Evolutionary conservation across 2,329 filamentous ascomycete genomes (phyloP).

Genomic region (Fusarium equiseti): DNA sequence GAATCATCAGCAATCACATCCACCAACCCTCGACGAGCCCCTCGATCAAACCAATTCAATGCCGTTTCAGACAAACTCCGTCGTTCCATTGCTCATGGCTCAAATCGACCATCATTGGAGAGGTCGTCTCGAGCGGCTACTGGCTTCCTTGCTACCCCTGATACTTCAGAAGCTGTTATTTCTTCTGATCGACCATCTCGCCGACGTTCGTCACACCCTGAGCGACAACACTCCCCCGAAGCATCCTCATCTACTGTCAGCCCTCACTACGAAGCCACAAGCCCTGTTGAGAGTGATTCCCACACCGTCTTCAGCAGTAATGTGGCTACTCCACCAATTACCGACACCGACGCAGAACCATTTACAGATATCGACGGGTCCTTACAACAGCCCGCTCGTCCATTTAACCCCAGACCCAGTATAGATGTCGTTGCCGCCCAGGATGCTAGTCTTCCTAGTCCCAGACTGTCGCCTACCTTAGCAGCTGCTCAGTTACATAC

Average conservation of each 20-base stretch:
- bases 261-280: constrained; percentile 60
- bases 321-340: constrained; percentile 80
- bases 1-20: constrained; percentile 40
- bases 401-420: constrained; percentile 62
- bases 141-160: constrained; percentile 67
- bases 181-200: constrained; percentile 53
- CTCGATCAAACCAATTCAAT: constrained; percentile 48
- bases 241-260: constrained; percentile 56
- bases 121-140: constrained; percentile 43
- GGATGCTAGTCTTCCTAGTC: constrained; percentile 93
- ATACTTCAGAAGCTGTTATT: constrained; percentile 62
- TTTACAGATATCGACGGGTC: constrained; percentile 65
- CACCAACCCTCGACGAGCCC: constrained; percentile 41
- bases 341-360: constrained; percentile 76
- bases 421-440: constrained; percentile 80
- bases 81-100: constrained; percentile 50
- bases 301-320: constrained; percentile 72
- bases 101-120: constrained; percentile 46
- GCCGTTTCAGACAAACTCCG: constrained; percentile 53
- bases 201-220: constrained; percentile 56
- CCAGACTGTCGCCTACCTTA: constrained; percentile 91
- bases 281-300: constrained; percentile 66
- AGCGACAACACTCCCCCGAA: constrained; percentile 60
- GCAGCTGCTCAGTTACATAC: constrained; percentile 72
- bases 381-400: constrained; percentile 60